Evolutionary conservation across 306 rosid genomes (phyloP), one percentile per base, ranked within the genome.

Genomic region (Glycine tomentella): DNA sequence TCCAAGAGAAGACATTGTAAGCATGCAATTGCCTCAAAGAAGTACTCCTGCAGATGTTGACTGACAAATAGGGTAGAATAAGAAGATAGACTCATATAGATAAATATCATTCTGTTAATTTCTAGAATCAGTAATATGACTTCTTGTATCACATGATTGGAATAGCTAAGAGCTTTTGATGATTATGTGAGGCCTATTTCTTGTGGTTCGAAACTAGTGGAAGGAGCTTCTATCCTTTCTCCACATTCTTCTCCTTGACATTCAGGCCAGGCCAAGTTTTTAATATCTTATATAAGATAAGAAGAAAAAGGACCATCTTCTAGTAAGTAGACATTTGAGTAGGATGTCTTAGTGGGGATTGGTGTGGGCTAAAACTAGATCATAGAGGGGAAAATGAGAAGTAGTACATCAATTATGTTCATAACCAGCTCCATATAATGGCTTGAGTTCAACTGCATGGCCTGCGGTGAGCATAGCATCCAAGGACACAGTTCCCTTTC

Each of bases 11-110:
- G 25, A 20, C 25, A 20, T 20, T 0, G 25, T 20, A 13, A 91
- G 88, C 91, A 91, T 90, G 99, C 99, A 95, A 65, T 89, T 95
- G 72, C 99, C 99, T 78, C 92, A 90, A 52, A 93, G 91, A 87
- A 89, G 88, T 64, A 69, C 78, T 33, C 62, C 85, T 9, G 79
- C 71, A 46, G 93, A 86, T 51, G 75, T 90, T 48, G 89, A 92
- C 86, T 94, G 68, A 89, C 66, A 62, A 75, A 33, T 61, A 15
- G 17, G 59, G 20, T 50, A 72, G 74, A 74, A 36, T 66, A 78
- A 72, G 62, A 77, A 76, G 69, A 42, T 75, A 71, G 70, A 63
- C 52, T 48, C 52, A 7, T 46, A 61, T 77, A 40, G 42, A 57
- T 45, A 42, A 52, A 77, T 79, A 79, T 45, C 61, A 63, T 45